Percentiles rank a stretch among this genome's conserved stretches.
phyloP scores from a whole-genome alignment of 2,329 filamentous ascomycete genomes.

The Colletotrichum somersetense region DNA sequence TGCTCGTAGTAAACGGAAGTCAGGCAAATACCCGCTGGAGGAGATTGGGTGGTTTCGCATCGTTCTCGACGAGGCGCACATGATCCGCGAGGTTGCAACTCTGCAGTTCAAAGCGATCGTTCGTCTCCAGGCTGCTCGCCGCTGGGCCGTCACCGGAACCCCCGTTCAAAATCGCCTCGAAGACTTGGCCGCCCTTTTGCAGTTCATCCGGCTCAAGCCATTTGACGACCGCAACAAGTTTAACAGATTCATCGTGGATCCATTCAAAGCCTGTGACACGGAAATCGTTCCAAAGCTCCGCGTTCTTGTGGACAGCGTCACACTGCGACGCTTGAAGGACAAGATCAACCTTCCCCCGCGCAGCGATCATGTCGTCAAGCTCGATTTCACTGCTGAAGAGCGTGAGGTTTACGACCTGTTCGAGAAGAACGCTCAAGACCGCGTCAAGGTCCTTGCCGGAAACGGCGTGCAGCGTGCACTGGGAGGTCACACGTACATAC shows the following conservation, averaged over 20 bases:
- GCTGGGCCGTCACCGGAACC: constrained; percentile 98
- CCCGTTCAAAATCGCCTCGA: constrained; percentile 95
- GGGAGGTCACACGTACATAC: constrained; percentile 90
- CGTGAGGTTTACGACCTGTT: constrained; percentile 86
- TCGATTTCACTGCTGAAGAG: constrained; percentile 84
- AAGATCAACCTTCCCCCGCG: constrained; percentile 85
- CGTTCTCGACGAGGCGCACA: constrained; percentile 94
- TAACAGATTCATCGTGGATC: constrained; percentile 81
- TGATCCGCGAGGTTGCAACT: constrained; percentile 88
- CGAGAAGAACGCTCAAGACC: constrained; percentile 81
- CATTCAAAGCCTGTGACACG: constrained; percentile 88
- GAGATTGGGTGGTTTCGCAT: constrained; percentile 93
- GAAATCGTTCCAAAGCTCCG: constrained; percentile 88
- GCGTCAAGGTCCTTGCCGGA: constrained; percentile 80
- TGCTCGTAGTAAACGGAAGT: constrained; percentile 71
- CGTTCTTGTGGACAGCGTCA: constrained; percentile 93
- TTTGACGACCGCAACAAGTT: constrained; percentile 86
- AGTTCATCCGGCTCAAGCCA: constrained; percentile 85
- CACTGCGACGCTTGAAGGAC: constrained; percentile 90
- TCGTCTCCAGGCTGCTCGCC: constrained; percentile 80
- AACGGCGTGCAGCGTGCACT: constrained; percentile 70
- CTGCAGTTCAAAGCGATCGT: constrained; percentile 88
- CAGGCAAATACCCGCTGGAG: constrained; percentile 74
- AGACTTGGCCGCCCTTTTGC: constrained; percentile 87
- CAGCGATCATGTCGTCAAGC: constrained; percentile 77